phyloP scores from a whole-genome alignment of 345 rosid genomes.

The Salix viminalis region DNA sequence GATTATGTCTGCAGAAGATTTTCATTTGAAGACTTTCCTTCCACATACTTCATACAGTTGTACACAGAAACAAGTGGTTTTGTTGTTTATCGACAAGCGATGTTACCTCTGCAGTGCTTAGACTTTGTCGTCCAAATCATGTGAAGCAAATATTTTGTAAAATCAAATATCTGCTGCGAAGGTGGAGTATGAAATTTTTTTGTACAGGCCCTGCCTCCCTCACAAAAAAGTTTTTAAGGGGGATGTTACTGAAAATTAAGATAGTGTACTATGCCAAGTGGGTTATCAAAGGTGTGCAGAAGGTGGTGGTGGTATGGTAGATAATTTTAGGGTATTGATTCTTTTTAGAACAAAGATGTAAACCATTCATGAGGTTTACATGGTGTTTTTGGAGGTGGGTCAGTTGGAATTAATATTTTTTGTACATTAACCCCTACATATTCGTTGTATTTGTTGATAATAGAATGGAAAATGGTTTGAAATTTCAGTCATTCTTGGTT shows the following conservation, averaged over 20 bases:
- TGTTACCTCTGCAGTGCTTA: constrained; percentile 9
- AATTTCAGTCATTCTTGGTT: not conserved
- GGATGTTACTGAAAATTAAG: constrained; percentile 3
- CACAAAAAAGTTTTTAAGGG: not conserved
- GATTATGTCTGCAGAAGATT: constrained; percentile 7
- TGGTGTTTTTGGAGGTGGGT: constrained; percentile 13
- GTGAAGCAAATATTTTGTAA: constrained; percentile 6
- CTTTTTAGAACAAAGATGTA: constrained; percentile 39
- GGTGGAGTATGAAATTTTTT: constrained; percentile 12
- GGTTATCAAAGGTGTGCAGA: constrained; percentile 5
- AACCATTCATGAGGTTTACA: constrained; percentile 24
- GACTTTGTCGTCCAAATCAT: constrained; percentile 10
- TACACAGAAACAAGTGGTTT: not conserved
- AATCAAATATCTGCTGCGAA: constrained; percentile 5
- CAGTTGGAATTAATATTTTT: constrained; percentile 9
- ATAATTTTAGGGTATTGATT: constrained; percentile 25
- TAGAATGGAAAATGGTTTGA: constrained; percentile 22
- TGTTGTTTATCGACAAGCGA: constrained; percentile 4
- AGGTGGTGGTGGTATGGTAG: constrained; percentile 16
- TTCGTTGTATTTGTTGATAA: constrained; percentile 44
- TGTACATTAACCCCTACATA: constrained; percentile 38
- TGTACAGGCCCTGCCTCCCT: constrained; percentile 8
- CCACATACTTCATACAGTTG: not conserved
- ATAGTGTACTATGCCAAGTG: not conserved
- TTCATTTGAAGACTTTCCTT: constrained; percentile 13